Evolutionary conservation across 345 rosid species (phyloP).

Genomic region (Citrus cavaleriei): DNA sequence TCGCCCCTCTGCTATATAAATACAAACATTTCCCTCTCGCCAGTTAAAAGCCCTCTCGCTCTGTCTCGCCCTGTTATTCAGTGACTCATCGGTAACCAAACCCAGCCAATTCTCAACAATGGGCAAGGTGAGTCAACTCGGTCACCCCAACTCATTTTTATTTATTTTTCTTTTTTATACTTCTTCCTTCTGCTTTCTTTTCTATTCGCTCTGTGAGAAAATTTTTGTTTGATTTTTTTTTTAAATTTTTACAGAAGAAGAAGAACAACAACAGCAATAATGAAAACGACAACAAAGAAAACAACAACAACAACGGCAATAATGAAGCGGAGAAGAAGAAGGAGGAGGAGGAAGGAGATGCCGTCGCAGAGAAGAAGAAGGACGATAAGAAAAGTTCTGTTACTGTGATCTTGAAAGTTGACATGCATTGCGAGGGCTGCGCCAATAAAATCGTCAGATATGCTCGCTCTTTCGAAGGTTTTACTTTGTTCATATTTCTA

Average conservation of each 20-base stretch:
- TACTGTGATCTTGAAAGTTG: constrained; percentile 58
- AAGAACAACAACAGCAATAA: not conserved
- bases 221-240: not conserved
- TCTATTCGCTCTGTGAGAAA: not conserved
- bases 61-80: not conserved
- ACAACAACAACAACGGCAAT: too few species aligned
- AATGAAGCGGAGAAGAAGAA: constrained; percentile 22
- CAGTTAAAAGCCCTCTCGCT: too few species aligned
- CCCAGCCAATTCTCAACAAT: constrained; percentile 2
- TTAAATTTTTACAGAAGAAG: constrained; percentile 12
- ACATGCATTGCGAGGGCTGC: constrained; percentile 89
- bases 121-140: constrained; percentile 30
- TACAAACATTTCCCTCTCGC: not conserved
- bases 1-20: not conserved
- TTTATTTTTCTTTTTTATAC: not conserved
- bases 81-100: not conserved
- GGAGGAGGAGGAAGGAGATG: constrained; percentile 13
- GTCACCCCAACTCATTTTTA: not conserved
- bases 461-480: constrained; percentile 55
- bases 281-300: too few species aligned
- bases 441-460: constrained; percentile 42
- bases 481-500: not conserved
- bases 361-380: constrained; percentile 22
- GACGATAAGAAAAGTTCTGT: constrained; percentile 1
- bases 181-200: not conserved